Conservation (phyloP, 2,329 filamentous ascomycete genomes). For the Aureobasidium melanogenum region DNA sequence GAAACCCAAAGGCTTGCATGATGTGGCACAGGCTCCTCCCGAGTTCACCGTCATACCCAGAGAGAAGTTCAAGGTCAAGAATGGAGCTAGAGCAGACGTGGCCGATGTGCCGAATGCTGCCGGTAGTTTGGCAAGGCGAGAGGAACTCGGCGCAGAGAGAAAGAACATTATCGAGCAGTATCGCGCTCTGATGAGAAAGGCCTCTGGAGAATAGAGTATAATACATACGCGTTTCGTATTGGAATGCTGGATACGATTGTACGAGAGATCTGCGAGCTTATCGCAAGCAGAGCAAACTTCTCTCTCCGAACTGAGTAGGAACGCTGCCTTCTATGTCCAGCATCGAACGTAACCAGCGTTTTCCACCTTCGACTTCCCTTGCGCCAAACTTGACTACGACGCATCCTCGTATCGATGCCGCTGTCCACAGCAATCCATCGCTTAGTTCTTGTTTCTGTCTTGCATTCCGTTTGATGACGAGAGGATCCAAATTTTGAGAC, state of each 20-base stretch:
- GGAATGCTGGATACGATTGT: background rate
- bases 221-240: background rate
- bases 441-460: slow-evolving; percentile 51
- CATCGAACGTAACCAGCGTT: slow-evolving; percentile 71
- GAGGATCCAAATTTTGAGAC: slow-evolving; percentile 17
- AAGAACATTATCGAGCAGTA: slow-evolving; percentile 66
- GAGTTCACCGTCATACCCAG: slow-evolving; percentile 54
- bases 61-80: slow-evolving; percentile 56
- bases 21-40: slow-evolving; percentile 68
- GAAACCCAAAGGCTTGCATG: slow-evolving; percentile 40
- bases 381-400: slow-evolving; percentile 89
- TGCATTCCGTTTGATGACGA: slow-evolving; percentile 38
- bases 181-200: slow-evolving; percentile 52
- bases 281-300: slow-evolving; percentile 65
- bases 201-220: background rate
- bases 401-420: slow-evolving; percentile 69
- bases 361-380: slow-evolving; percentile 67
- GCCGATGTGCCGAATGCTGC: slow-evolving; percentile 59
- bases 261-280: slow-evolving; percentile 12
- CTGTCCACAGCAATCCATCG: slow-evolving; percentile 68
- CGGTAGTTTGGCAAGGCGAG: slow-evolving; percentile 62
- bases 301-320: slow-evolving; percentile 62
- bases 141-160: slow-evolving; percentile 62
- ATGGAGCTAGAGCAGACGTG: slow-evolving; percentile 57
- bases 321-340: slow-evolving; percentile 67